Base-by-base conservation (phyloP, 352 stramenopile species). In the Globisporangium paddicum region DNA sequence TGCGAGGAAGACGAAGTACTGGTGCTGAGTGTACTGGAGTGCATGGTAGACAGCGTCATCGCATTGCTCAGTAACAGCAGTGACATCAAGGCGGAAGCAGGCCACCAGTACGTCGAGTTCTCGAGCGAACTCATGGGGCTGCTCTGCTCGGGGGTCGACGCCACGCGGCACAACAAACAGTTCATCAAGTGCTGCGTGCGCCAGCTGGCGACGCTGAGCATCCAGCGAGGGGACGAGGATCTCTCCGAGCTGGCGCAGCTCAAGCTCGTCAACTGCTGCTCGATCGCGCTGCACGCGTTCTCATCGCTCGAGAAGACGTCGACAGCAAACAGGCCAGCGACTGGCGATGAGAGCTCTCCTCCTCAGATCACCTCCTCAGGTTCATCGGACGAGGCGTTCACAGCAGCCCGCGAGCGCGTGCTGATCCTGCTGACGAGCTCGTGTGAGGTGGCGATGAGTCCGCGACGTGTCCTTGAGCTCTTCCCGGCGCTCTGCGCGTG, bases 1-100 rank as follows among this genome's bases (percentile, higher is more conserved):
- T 74, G 64, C 10, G 82, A 90, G 73, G 82, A 94, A 66, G 84
- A 94, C 37, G 73, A 91, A 60, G 80, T 71, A 34, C 60, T 95
- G 32, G 81, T 92, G 23, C 54, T 93, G 32, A 90, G 77, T 23
- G 70, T 92, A 7, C 64, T 95, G 3, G 83, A 92, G 55, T 91
- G 75, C 50, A 60, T 93, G 7, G 82, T 92, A 21, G 79, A 90
- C 53, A 88, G 69, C 28, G 77, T 81, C 30, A 84, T 91, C 23
- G 68, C 73, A 23, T 41, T 89, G 42, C 68, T 89, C 13, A 63
- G 67, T 16, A 72, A 73, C 35, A 56, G 54, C 11, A 69, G 56
- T 16, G 62, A 75, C 21, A 51, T 79, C 18, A 73, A 72, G 35
- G 11, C 21, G 3, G 46, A 57, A 5, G 26, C 45, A 0, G 52